Base-by-base conservation (phyloP, 148 eudicot species). In the Persicaria tinctoria region DNA sequence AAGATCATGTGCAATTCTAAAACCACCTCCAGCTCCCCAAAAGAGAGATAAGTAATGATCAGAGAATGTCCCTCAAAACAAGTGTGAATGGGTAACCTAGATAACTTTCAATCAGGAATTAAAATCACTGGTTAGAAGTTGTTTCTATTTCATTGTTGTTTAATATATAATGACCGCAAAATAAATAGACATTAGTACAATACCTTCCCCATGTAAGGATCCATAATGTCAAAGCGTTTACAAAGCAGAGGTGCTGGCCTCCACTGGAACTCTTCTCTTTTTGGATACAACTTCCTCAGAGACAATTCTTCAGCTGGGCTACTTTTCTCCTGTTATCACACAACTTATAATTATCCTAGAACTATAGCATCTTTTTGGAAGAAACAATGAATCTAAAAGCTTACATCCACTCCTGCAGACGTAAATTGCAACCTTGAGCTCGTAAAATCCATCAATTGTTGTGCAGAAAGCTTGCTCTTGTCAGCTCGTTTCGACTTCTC, bases 181-280 rank as follows among this genome's bases (percentile, higher is more conserved):
- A 38, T 66, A 20, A 17, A 59, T 5, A 17, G 2, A 66, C 70
- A 38, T 17, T 47, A 5, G 48, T 12, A 76, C 51, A 75, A 68
- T 83, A 89, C 97, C 96, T 88, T 90, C 81, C 98, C 97, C 89
- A 91, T 77, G 68, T 78, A 94, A 59, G 98, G 98, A 85, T 94
- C 97, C 80, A 83, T 74, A 14, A 94, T 82, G 76, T 94, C 98
- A 82, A 90, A 94, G 75, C 97, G 98, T 85, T 86, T 94, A 90
- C 98, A 94, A 12, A 94, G 77, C 74, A 94, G 73, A 79, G 97
- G 82, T 54, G 98, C 86, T 78, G 97, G 98, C 73, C 93, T 87
- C 98, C 98, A 94, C 70, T 86, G 92, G 85, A 87, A 94, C 76
- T 88, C 91, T 75, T 90, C 97, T 55, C 97, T 86, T 74, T 82